Evolutionary conservation across 768 basidiomycete genomes (phyloP).

Genomic region (Dacryopinax primogenitus): DNA sequence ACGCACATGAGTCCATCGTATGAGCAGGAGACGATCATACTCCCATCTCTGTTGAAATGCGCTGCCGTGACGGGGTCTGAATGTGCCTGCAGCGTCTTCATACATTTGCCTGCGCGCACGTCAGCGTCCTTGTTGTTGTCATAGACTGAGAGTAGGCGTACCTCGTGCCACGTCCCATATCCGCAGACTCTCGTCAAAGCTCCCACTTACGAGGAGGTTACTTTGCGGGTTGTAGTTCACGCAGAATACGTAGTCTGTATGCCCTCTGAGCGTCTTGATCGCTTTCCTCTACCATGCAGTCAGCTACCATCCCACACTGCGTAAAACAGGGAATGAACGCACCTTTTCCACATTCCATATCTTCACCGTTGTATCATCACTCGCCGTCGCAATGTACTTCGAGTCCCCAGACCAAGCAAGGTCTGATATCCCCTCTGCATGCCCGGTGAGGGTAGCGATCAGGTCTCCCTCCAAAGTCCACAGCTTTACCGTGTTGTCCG

Average conservation of each 20-base stretch:
- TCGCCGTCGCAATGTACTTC: constrained; percentile 76
- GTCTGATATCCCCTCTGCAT: constrained; percentile 76
- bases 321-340: constrained; percentile 14
- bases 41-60: constrained; percentile 87
- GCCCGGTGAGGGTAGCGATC: constrained; percentile 57
- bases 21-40: constrained; percentile 83
- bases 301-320: not conserved
- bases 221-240: constrained; percentile 83
- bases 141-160: constrained; percentile 24
- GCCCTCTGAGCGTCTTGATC: constrained; percentile 60
- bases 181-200: constrained; percentile 88
- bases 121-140: not conserved
- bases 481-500: constrained; percentile 70
- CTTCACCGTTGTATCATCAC: constrained; percentile 80
- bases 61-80: constrained; percentile 95
- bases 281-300: constrained; percentile 36
- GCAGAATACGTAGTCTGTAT: constrained; percentile 91
- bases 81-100: constrained; percentile 86
- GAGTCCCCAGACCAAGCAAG: constrained; percentile 79
- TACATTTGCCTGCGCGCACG: constrained; percentile 47
- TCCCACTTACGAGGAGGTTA: constrained; percentile 83
- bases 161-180: constrained; percentile 95
- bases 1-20: constrained; percentile 95
- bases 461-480: constrained; percentile 68
- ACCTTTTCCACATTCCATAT: constrained; percentile 72